These are phyloP conservation scores for Oryza glaberrima DNA, from an alignment of 176 grass and related monocot genomes.

Conservation along the genomic window DNA sequence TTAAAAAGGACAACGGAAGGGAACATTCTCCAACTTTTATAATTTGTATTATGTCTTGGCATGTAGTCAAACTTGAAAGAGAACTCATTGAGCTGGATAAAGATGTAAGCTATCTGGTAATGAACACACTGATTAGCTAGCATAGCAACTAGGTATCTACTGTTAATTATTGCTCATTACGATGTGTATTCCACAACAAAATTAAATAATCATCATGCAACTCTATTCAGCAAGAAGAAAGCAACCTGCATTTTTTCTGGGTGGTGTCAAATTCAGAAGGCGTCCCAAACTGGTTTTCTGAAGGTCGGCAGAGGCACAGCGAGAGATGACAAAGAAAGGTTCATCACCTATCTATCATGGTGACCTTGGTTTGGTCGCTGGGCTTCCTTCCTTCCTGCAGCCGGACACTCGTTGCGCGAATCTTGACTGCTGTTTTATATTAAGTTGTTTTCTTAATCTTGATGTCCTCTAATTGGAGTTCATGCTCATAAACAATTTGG, in stretches of 20 bases:
- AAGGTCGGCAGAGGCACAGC: neutral
- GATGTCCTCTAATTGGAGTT: neutral
- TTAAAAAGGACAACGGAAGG: conserved; percentile 4
- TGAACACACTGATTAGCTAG: conserved; percentile 11
- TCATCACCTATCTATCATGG: conserved; percentile 10
- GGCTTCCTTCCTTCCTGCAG: conserved; percentile 3
- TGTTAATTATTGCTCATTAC: neutral
- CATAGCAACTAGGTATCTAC: neutral
- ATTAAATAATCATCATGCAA: neutral
- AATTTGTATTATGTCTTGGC: neutral
- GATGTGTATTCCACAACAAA: neutral
- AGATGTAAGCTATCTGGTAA: conserved; percentile 35
- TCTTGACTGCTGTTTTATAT: conserved; percentile 28
- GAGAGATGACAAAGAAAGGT: neutral
- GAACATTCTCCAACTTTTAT: conserved; percentile 13
- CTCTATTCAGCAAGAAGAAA: neutral
- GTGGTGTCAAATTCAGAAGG: neutral
- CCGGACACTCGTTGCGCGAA: neutral
- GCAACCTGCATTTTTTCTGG: neutral
- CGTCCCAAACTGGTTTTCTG: neutral
- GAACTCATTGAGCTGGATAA: conserved; percentile 27
- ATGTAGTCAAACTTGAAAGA: neutral
- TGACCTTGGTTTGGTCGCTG: conserved; percentile 30
- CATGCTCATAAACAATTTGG: neutral
- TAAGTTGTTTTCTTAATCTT: neutral